Percentiles rank a stretch among this genome's conserved stretches.
phyloP scores from a whole-genome alignment of 2,329 filamentous ascomycete genomes.

The Penicillium decumbens region DNA sequence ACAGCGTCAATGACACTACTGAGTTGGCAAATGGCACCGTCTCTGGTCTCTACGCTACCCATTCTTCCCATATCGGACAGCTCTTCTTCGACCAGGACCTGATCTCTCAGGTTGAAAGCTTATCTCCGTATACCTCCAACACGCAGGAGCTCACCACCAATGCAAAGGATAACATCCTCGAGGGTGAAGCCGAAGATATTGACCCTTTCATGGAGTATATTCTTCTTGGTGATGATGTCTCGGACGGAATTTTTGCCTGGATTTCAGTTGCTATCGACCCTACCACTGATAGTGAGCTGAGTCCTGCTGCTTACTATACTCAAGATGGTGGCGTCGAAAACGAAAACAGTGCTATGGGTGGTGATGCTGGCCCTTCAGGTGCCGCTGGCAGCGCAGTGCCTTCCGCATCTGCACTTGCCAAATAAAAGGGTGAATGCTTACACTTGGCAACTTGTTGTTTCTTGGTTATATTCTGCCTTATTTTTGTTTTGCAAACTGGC shows the following conservation, averaged over 20 bases:
- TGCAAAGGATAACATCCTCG: constrained; percentile 48
- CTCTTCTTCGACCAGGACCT: constrained; percentile 61
- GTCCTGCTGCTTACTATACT: constrained; percentile 31
- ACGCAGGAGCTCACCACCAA: constrained; percentile 49
- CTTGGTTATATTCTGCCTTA: too few relatives aligned
- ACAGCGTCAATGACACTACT: constrained; percentile 29
- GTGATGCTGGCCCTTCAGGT: constrained; percentile 3
- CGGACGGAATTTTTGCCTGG: constrained; percentile 53
- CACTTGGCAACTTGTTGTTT: too few relatives aligned
- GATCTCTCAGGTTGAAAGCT: constrained; percentile 48
- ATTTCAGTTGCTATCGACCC: constrained; percentile 50
- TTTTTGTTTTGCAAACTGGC: too few relatives aligned
- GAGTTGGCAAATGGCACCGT: constrained; percentile 51
- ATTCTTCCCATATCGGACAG: constrained; percentile 59
- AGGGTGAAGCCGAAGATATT: constrained; percentile 48
- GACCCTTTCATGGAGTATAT: constrained; percentile 58
- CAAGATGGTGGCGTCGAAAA: constrained; percentile 34
- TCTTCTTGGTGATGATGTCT: constrained; percentile 50
- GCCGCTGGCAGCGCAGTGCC: too few relatives aligned
- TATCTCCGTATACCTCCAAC: constrained; percentile 47
- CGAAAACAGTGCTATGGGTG: constrained; percentile 16
- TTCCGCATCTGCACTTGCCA: too few relatives aligned
- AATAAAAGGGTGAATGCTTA: too few relatives aligned
- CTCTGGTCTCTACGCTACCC: constrained; percentile 39
- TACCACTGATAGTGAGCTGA: constrained; percentile 28